Base-by-base conservation (phyloP, 2,329 filamentous ascomycete genomes). In the Orbilia javanica region DNA sequence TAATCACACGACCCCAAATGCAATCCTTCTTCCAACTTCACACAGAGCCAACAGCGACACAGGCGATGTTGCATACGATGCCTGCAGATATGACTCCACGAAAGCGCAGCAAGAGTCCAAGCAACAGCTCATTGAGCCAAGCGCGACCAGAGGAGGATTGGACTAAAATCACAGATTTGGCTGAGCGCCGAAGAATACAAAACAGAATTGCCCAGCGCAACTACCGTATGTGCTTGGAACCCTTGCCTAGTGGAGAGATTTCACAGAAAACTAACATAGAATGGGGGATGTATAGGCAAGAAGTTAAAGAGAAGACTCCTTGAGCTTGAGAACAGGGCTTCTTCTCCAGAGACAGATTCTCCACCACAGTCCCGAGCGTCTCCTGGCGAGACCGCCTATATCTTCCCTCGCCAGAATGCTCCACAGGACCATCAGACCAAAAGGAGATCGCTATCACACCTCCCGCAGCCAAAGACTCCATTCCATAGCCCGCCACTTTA, bases 231-330 rank as follows among this genome's bases (percentile, higher is more conserved):
- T 86, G 62, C 36, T 18, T 55, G 18, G 15, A 42, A 60, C 27
- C 64, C 29, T 25, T 22, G 27, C 42, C n/a, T 57, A 22, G 39
- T 50, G 18, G 5, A 53, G 27, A 5, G 10, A 4, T 15, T 36
- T 7, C 13, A 18, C n/a, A 29, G 65, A 66, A 63, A 50, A 52
- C 62, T 72, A 71, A 70, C 55, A 70, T 70, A 10, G 22, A 31
- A 31, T 63, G 48, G 11, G n/a, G 18, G 46, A 25, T n/a, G 13
- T 68, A 74, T 83, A 94, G 92, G 93, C 88, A 95, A 95, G 90
- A 95, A 95, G 90, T 90, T 95, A 82, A 95, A 96, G 91, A 92
- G 91, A 87, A 90, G 92, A 82, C 87, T 96, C 83, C 92, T 95
- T 87, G 92, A 95, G 83, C 88, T 95, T 81, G 92, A 95, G 88